Base-by-base conservation (phyloP, 768 basidiomycete species). In the Pleurotus salmoneostramineus region DNA sequence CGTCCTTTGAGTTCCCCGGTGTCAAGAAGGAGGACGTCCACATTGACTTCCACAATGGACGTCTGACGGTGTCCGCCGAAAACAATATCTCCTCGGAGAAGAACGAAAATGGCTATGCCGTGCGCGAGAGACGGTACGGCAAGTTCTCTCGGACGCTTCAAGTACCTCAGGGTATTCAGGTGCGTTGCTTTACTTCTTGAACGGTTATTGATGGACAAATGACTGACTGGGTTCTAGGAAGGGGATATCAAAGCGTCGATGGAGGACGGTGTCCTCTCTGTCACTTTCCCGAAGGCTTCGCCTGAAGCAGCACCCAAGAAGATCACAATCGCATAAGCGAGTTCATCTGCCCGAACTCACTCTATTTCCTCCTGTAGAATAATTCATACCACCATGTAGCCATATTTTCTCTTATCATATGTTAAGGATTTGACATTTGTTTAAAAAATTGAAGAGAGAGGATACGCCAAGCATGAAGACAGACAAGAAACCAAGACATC, bases 1-100 rank as follows among this genome's bases (percentile, higher is more conserved):
- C 83, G 33, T 68, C 75, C 5, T 84, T 87, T 64, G 85, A 87
- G 62, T 70, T 87, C n/a, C 85, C 85, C 1, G 83, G 84, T 17
- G 27, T 86, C 46, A 74, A 73, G 60, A 79, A 80, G 51, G 78
- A 83, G 52, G 72, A 85, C 60, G 72, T 87, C 45, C 66, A 70
- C 44, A 77, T 87, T 59, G 83, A 84, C 61, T 64, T 85, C 34
- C 76, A 78, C 59, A 74, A 81, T 58, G 77, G 78, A 57, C 71
- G 75, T 5, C 74, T 87, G 51, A 80, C 69, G 49, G 64, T 87
- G 50, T 77, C 83, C 1, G 85, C 81, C 1, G 81, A 87, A 67
- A 72, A 61, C 31, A 74, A 70, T 50, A 56, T 68, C 47, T 69
- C 71, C 15, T 56, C 67, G 32, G 63, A 78, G 15, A 71, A 69